Evolutionary conservation across 106 monocot genomes (phyloP).

Genomic region (Narthecium ossifragum): DNA sequence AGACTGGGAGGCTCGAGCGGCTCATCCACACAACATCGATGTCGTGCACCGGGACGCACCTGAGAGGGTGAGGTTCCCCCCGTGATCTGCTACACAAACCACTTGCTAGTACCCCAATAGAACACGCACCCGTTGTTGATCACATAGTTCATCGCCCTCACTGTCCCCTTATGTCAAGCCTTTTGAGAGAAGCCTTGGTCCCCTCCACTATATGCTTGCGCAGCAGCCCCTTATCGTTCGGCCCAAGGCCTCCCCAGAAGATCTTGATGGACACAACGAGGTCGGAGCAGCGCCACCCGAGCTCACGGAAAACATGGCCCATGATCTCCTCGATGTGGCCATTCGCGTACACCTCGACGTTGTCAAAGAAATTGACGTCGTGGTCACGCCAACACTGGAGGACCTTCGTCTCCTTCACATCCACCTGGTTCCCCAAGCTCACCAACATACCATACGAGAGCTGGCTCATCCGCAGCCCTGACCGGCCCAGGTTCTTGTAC

Average conservation of each 20-base stretch:
- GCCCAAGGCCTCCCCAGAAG: constrained; percentile 91
- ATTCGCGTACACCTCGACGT: constrained; percentile 95
- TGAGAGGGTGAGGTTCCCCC: too few species aligned
- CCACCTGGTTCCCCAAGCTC: constrained; percentile 93
- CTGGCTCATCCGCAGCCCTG: constrained; percentile 89
- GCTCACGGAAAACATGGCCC: constrained; percentile 94
- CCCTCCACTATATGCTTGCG: constrained; percentile 95
- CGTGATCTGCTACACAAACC: constrained; percentile 97
- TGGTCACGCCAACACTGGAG: constrained; percentile 92
- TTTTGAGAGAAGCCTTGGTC: constrained; percentile 56
- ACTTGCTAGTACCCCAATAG: constrained; percentile 97
- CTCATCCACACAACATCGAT: too few species aligned
- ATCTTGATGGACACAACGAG: constrained; percentile 92
- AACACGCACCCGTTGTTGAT: constrained; percentile 85
- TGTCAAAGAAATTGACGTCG: constrained; percentile 99
- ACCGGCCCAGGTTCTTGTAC: constrained; percentile 85
- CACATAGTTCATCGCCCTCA: constrained; percentile 89
- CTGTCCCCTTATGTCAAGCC: constrained; percentile 94
- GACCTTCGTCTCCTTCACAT: constrained; percentile 89
- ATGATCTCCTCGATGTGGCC: constrained; percentile 99
- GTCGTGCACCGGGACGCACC: too few species aligned
- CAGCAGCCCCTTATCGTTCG: constrained; percentile 97
- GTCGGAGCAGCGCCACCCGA: constrained; percentile 88
- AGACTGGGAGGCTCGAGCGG: too few species aligned
- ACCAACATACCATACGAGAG: constrained; percentile 94